Evolutionary conservation across 306 rosid species (phyloP).

Genomic region (Carpinus fangiana): DNA sequence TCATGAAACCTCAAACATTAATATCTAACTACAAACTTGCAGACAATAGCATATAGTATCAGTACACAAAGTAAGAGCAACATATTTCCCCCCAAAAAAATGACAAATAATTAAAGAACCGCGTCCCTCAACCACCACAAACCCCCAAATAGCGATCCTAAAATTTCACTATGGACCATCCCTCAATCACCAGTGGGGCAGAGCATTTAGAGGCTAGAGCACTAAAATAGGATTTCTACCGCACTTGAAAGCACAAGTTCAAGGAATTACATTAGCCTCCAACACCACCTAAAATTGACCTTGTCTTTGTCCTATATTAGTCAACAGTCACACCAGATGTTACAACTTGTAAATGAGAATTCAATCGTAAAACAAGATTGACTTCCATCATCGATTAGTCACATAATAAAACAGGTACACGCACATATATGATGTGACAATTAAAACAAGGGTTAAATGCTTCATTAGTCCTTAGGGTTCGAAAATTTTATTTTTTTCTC

Average conservation of each 20-base stretch:
- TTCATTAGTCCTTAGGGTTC: no score
- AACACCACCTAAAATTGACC: not conserved
- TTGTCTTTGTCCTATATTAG: not conserved
- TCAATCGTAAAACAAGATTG: not conserved
- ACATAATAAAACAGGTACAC: not conserved
- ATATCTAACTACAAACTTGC: not conserved
- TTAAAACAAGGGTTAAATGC: no score
- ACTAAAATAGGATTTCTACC: not conserved
- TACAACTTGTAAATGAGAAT: not conserved
- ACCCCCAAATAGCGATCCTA: not conserved
- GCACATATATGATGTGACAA: not conserved
- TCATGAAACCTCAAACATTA: slow-evolving; percentile 13
- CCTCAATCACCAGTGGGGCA: not conserved
- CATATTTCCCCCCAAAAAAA: slow-evolving; percentile 3
- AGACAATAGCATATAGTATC: no score
- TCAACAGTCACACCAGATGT: not conserved
- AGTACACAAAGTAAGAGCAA: not conserved
- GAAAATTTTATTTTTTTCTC: no score
- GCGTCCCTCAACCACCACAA: not conserved
- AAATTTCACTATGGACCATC: not conserved
- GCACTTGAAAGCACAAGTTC: not conserved
- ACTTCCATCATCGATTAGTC: not conserved
- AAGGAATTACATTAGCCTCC: not conserved
- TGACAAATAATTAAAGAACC: slow-evolving; percentile 7
- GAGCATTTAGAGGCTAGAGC: not conserved